phyloP scores from a whole-genome alignment of 2,329 filamentous ascomycete genomes.

The Fusarium robinianum region DNA sequence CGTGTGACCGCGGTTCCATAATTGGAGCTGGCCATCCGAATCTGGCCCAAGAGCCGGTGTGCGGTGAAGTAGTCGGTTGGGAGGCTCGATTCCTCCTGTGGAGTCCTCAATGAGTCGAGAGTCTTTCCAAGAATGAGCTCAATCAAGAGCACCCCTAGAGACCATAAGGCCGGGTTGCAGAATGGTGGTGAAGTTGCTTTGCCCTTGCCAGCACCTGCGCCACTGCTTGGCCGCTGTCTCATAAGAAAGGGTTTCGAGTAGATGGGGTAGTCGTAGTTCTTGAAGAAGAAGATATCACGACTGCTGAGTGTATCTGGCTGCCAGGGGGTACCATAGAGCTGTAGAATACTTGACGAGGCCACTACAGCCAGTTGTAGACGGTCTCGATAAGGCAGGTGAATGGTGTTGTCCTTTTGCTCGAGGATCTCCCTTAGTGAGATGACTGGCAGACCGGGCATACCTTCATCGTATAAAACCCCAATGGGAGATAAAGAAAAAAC shows the following conservation, averaged over 20 bases:
- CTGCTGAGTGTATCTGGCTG: not conserved
- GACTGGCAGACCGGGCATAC: too few relatives aligned
- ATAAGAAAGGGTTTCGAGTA: not conserved
- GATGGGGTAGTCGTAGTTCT: not conserved
- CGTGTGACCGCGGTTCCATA: not conserved
- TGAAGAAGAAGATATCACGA: not conserved
- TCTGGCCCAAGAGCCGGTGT: not conserved
- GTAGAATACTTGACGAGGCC: not conserved
- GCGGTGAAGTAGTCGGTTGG: not conserved
- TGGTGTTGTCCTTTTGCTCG: not conserved
- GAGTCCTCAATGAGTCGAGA: not conserved
- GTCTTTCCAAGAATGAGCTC: constrained; percentile 1
- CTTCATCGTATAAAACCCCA: not conserved
- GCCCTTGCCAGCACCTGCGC: too few relatives aligned
- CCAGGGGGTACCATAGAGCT: not conserved
- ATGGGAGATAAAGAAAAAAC: not conserved
- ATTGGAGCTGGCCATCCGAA: not conserved
- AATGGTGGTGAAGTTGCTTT: not conserved
- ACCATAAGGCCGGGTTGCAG: not conserved
- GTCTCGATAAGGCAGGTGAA: not conserved
- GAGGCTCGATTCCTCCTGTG: not conserved
- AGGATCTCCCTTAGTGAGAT: not conserved
- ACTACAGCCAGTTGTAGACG: not conserved
- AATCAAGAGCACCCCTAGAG: constrained; percentile 5
- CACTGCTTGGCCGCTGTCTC: too few relatives aligned